Percentiles rank a stretch among this genome's conserved stretches.
Evolutionary conservation across 768 basidiomycete genomes (phyloP).

Genomic region (Artomyces pyxidatus): DNA sequence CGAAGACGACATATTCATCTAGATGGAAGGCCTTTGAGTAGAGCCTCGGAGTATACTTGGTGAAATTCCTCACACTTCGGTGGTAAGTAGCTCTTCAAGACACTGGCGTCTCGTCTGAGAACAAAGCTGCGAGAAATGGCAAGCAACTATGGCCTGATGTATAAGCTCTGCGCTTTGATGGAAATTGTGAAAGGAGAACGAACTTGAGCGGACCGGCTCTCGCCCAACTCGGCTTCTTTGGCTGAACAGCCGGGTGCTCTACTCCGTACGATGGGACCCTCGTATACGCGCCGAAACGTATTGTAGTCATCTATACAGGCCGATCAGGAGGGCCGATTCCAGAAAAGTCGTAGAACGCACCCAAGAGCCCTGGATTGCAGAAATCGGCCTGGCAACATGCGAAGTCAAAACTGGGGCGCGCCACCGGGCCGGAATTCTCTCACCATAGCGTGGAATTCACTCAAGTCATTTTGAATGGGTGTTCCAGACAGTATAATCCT

Average conservation of each 20-base stretch:
- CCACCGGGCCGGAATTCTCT: constrained; percentile 12
- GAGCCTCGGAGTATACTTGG: neutral
- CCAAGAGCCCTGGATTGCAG: constrained; percentile 87
- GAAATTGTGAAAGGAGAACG: neutral
- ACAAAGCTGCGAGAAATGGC: constrained; percentile 83
- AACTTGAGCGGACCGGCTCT: constrained; percentile 73
- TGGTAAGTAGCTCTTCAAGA: constrained; percentile 78
- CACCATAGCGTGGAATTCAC: constrained; percentile 97
- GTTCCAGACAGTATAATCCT: constrained; percentile 92
- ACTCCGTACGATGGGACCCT: constrained; percentile 79
- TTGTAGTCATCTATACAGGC: constrained; percentile 55
- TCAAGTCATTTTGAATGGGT: constrained; percentile 92
- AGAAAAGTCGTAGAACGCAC: constrained; percentile 27
- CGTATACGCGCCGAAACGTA: constrained; percentile 76
- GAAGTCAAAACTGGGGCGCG: neutral
- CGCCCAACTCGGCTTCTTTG: constrained; percentile 72
- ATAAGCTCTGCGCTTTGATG: neutral
- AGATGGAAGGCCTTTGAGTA: neutral
- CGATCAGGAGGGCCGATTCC: neutral
- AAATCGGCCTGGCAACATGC: constrained; percentile 62
- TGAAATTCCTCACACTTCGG: constrained; percentile 65
- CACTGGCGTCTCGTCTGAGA: constrained; percentile 75
- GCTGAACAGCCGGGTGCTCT: constrained; percentile 66
- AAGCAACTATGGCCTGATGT: constrained; percentile 40
- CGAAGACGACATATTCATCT: constrained; percentile 99